phyloP scores from a whole-genome alignment of 2,329 filamentous ascomycete genomes.

The Neurospora sp. region DNA sequence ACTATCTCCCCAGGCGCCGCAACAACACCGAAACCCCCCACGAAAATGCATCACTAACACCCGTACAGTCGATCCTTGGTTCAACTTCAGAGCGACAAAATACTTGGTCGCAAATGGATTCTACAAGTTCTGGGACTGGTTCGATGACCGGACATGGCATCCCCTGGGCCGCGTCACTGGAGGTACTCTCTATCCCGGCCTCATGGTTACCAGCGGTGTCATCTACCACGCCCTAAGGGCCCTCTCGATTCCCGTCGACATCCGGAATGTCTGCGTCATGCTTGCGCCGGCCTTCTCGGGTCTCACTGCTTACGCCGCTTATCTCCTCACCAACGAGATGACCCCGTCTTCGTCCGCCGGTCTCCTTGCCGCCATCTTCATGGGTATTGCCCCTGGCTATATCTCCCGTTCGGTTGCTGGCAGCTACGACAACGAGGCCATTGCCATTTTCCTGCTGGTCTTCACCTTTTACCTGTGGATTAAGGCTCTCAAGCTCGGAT shows the following conservation, averaged over 20 bases:
- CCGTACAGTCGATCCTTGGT: conserved; percentile 88
- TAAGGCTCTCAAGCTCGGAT: conserved; percentile 93
- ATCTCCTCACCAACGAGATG: conserved; percentile 96
- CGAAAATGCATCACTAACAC: conserved; percentile 17
- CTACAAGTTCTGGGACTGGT: conserved; percentile 99
- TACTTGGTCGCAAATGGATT: conserved; percentile 96
- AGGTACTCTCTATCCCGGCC: conserved; percentile 93
- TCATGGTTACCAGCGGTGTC: conserved; percentile 97
- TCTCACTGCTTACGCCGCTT: conserved; percentile 83
- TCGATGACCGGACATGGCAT: conserved; percentile 99
- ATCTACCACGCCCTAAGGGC: conserved; percentile 92
- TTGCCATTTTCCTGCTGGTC: conserved; percentile 96
- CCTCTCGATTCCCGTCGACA: conserved; percentile 87
- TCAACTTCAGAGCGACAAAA: conserved; percentile 98
- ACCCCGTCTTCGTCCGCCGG: conserved; percentile 89
- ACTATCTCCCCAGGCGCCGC: neutral
- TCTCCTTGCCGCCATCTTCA: conserved; percentile 86
- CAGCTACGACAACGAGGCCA: conserved; percentile 98
- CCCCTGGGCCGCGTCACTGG: conserved; percentile 95
- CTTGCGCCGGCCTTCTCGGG: conserved; percentile 92
- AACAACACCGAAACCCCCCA: conserved; percentile 17
- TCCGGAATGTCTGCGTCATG: conserved; percentile 96
- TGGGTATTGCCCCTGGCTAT: conserved; percentile 96
- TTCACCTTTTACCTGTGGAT: conserved; percentile 99
- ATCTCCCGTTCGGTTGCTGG: conserved; percentile 96